Base-by-base conservation (phyloP, 2,329 filamentous ascomycete species). In the Colletotrichum cereale region DNA sequence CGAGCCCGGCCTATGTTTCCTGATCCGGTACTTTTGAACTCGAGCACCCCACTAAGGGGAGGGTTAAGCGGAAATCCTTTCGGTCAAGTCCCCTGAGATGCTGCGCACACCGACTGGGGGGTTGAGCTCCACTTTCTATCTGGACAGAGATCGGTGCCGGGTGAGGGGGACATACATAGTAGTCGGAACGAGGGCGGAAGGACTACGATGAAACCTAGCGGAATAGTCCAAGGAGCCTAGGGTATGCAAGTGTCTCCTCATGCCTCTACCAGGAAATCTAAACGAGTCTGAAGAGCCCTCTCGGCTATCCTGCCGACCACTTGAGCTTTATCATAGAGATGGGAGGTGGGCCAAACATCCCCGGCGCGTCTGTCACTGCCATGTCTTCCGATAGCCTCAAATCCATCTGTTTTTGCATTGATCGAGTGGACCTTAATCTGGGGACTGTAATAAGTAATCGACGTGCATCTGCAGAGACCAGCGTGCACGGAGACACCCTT, bases 121-220 rank as follows among this genome's bases (percentile, higher is more conserved):
- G 14, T 12, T 26, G 8, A 36, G 7, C 62, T 60, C 62, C 62
- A 62, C 62, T 70, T 36, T 29, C 38, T 24, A 24, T 56, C 38
- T 47, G 11, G 40, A 62, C 61, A 42, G 11, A 66, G 55, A 38
- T 58, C 24, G 21, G 10, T 44, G 26, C 18, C 24, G 61, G 60
- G 66, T 70, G 67, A 70, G 40, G 60, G 67, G 62, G 40, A 47
- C 55, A 56, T 44, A n/a, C n/a, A n/a, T n/a, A n/a, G n/a, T n/a
- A n/a, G 38, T 18, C 40, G 29, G 26, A 31, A 60, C 34, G 26
- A 14, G 31, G 52, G 38, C 40, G 44, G 29, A 63, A 47, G 44
- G 38, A 34, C 34, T 29, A 16, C 14, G 66, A 58, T 2, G 16
- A 26, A 14, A 53, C 34, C 58, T 60, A 44, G 26, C 29, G 36